Evolutionary conservation across 495 filamentous ascomycete species (phyloP).

Genomic region (Parmelia sp.): DNA sequence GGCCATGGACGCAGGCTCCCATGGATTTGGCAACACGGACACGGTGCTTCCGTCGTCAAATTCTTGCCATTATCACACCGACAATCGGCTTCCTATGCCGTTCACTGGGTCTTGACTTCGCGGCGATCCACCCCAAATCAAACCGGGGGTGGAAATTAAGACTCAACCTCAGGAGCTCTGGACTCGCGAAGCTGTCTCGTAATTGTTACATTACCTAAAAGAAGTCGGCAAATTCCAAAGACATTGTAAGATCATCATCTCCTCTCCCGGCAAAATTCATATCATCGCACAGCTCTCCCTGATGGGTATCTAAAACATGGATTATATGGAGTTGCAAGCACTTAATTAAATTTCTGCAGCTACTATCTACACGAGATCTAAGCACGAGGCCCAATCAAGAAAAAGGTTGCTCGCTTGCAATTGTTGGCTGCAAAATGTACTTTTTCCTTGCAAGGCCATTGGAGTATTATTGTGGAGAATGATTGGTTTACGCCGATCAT

Average conservation of each 20-base stretch:
- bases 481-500: neutral
- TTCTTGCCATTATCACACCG: conserved; percentile 25
- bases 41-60: conserved; percentile 26
- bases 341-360: conserved; percentile 35
- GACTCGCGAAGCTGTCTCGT: neutral
- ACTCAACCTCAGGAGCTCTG: neutral
- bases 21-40: conserved; percentile 39
- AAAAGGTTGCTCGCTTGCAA: conserved; percentile 34
- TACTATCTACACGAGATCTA: conserved; percentile 36
- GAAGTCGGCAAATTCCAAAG: neutral
- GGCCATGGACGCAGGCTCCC: conserved; percentile 38
- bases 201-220: neutral
- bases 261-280: conserved; percentile 41
- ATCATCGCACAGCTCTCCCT: conserved; percentile 48
- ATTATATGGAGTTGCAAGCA: conserved; percentile 28
- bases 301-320: conserved; percentile 36
- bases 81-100: conserved; percentile 42
- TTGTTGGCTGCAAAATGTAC: conserved; percentile 36
- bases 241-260: conserved; percentile 39
- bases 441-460: conserved; percentile 26
- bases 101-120: conserved; percentile 24
- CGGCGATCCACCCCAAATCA: neutral
- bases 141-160: neutral
- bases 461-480: conserved; percentile 30
- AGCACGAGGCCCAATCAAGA: conserved; percentile 41